phyloP scores from a whole-genome alignment of 2,329 filamentous ascomycete genomes.

The Sporothrix luriei region DNA sequence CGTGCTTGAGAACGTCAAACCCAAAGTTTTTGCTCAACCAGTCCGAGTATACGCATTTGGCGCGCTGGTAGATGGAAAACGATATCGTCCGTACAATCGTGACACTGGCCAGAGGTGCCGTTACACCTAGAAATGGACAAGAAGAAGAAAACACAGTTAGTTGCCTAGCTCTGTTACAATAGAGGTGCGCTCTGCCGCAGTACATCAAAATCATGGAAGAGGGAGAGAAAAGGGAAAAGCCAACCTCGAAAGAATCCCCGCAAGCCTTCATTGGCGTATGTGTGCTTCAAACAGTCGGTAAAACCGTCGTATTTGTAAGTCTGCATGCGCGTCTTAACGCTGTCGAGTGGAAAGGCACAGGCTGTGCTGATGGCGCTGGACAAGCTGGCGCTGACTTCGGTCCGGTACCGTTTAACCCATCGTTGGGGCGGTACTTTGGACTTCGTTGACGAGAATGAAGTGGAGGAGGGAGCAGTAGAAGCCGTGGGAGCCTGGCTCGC shows the following conservation, averaged over 20 bases:
- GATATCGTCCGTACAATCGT: constrained; percentile 48
- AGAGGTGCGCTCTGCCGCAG: constrained; percentile 14
- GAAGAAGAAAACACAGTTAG: neutral
- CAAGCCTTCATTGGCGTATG: constrained; percentile 72
- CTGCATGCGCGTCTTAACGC: constrained; percentile 88
- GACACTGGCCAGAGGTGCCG: constrained; percentile 69
- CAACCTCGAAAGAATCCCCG: constrained; percentile 79
- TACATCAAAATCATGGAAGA: constrained; percentile 35
- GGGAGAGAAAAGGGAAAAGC: constrained; percentile 37
- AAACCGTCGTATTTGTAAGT: constrained; percentile 78
- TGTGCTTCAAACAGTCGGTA: constrained; percentile 71
- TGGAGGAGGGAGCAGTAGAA: neutral
- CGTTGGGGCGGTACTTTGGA: constrained; percentile 38
- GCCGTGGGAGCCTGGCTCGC: neutral
- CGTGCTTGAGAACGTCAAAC: constrained; percentile 71
- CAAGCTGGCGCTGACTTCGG: constrained; percentile 75
- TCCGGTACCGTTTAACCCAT: constrained; percentile 76
- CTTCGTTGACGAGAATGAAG: neutral
- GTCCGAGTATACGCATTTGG: constrained; percentile 72
- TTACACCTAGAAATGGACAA: constrained; percentile 58
- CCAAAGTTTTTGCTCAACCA: constrained; percentile 69
- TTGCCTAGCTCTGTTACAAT: neutral
- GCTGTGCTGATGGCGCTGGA: constrained; percentile 79
- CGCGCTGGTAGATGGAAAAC: constrained; percentile 65
- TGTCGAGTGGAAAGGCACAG: constrained; percentile 82